Evolutionary conservation across 345 rosid genomes (phyloP), one percentile per base, ranked within the genome.

Genomic region (Psidium guajava): DNA sequence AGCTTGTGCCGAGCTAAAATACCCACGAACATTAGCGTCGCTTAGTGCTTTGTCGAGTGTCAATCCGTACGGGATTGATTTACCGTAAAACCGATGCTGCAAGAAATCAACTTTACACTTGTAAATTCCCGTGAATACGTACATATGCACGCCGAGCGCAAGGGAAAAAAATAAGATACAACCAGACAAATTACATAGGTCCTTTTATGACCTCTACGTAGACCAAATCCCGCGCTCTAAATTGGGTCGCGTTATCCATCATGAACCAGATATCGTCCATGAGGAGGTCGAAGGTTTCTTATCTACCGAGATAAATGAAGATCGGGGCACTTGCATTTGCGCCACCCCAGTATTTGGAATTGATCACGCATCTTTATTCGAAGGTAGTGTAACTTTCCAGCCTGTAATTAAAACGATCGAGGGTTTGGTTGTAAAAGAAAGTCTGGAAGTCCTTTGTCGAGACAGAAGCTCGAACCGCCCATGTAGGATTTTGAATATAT

Each of bases 261-360:
- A 90, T 88, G 83, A 92, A 91, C 2, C 89, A 89, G 1, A 87
- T 32, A 6, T 1, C 6, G 4, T 86, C 21, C 12, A 87, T 50
- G 73, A 90, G 89, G 69, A 2, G 2, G 27, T 92, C 91, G 59
- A 94, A 47, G 0, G 91, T 25, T 3, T 49, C 47, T 88, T 94
- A 93, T 1, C 57, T 92, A 12, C 94, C 93, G 24, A 92, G 86
- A 84, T 73, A 92, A 14, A 82, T 93, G 52, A 91, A 89, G 64
- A 91, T 92, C 2, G 94, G 95, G 3, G 95, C 86, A 24, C 85
- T 88, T 21, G 86, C 47, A 81, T 86, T 91, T n/a, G 91, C 84
- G n/a, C 96, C 93, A 25, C 87, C 91, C 95, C 94, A 94, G 32
- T 91, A 61, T 84, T 87, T 92, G 73, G 88, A 89, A 85, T 92